Evolutionary conservation across 441 rosid species (phyloP), one percentile per base, ranked within the genome.

Genomic region (Corymbia citriodora): DNA sequence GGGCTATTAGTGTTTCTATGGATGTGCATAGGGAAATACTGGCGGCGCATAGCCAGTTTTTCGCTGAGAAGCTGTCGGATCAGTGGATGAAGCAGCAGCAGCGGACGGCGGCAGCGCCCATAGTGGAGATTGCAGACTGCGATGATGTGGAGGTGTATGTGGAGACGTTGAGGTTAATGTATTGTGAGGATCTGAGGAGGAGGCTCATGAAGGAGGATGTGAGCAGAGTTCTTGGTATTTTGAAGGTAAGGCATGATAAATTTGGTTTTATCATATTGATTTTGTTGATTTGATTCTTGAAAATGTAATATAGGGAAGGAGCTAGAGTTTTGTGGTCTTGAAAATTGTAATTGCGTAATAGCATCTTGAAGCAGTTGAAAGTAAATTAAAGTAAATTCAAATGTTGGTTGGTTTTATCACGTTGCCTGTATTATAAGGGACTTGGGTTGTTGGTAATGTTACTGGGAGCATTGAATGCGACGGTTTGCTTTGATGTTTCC

Each of bases 141-240:
- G 99, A 98, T 90, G 99, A 97, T 92, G 98, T 98, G 50, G 99
- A 98, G 94, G 97, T 97, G n/a, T 98, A 98, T 85, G 94, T 98
- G 25, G 99, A 98, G 96, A 95, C 98, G 23, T 89, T 98, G 94
- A 95, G 97, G 94, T 92, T 98, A 74, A 98, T 98, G 99, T 97
- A 97, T 82, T 97, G 97, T 33, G 95, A 96, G 90, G 99, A 98
- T 94, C 93, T 97, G 85, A 97, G 97, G 94, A 97, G 95, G 95
- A 97, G 93, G 95, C 96, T 98, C 90, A 98, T 98, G 99, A 96
- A 94, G 70, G 98, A 97, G 40, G 99, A 96, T 72, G 99, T 98
- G 15, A 65, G 94, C 81, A 96, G 94, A 92, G 98, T 98, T 92
- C 98, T 97, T 91, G 99, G 97, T 48, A 97, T 98, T 90, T 96